These are phyloP conservation scores for Saccharomyces mikatae DNA, from an alignment of 805 yeast genomes.

Conservation along the genomic window DNA sequence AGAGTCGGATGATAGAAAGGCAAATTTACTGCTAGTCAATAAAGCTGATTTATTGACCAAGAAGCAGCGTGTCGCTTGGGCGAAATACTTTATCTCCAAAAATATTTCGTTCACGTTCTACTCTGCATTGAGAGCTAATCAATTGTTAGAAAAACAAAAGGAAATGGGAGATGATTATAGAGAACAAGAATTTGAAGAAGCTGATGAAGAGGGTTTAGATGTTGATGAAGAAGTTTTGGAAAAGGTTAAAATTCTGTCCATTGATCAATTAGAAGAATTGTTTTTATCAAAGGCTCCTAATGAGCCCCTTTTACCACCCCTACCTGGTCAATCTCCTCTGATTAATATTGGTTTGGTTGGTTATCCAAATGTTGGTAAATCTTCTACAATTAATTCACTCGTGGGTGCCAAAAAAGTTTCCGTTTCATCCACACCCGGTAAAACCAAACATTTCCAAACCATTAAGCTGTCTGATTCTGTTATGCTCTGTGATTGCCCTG, in stretches of 20 bases:
- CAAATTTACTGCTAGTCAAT: slow-evolving; percentile 76
- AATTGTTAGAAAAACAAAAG: slow-evolving; percentile 56
- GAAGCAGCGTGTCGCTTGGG: slow-evolving; percentile 79
- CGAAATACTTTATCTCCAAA: slow-evolving; percentile 61
- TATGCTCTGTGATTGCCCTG: slow-evolving; percentile 95
- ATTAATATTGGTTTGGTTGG: slow-evolving; percentile 94
- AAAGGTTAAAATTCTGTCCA: slow-evolving; percentile 62
- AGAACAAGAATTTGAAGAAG: slow-evolving; percentile 28
- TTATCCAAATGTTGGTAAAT: slow-evolving; percentile 93
- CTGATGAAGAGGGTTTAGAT: slow-evolving; percentile 25
- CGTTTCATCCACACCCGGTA: slow-evolving; percentile 97
- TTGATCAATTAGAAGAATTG: slow-evolving; percentile 76
- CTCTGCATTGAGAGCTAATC: slow-evolving; percentile 82
- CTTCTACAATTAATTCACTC: slow-evolving; percentile 95
- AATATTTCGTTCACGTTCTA: slow-evolving; percentile 83
- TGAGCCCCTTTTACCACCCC: slow-evolving; percentile 43
- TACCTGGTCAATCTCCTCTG: slow-evolving; percentile 51
- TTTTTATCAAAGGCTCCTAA: slow-evolving; percentile 72
- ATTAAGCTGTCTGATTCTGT: slow-evolving; percentile 76
- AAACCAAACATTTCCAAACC: slow-evolving; percentile 97
- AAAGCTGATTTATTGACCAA: slow-evolving; percentile 83
- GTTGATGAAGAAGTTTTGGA: slow-evolving; percentile 34
- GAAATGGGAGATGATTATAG: slow-evolving; percentile 26
- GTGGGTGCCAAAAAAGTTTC: slow-evolving; percentile 97
- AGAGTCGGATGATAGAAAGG: slow-evolving; percentile 67